A percentile compares a stretch with the other conserved stretches of the same genome.
Conservation (phyloP, 495 filamentous ascomycete genomes). For the Trichoderma orchidacearum region DNA sequence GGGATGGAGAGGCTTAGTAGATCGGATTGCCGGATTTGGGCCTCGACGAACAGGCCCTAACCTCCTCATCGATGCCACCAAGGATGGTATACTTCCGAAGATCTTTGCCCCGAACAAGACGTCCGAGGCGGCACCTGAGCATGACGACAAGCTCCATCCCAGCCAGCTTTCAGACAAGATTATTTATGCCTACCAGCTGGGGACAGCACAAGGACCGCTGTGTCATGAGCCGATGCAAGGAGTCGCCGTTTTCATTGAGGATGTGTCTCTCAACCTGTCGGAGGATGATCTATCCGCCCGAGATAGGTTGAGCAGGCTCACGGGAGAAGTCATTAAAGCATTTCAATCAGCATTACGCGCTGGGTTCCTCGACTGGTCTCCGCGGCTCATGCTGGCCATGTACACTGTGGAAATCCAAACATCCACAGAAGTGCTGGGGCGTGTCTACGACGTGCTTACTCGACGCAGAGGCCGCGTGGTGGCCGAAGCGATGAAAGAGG, state of each 20-base stretch:
- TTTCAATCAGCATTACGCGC: constrained; percentile 73
- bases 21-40: constrained; percentile 80
- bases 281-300: constrained; percentile 44
- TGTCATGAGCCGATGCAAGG: constrained; percentile 93
- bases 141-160: constrained; percentile 43
- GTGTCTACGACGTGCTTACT: constrained; percentile 87
- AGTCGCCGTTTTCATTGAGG: constrained; percentile 81
- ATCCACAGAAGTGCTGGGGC: constrained; percentile 84
- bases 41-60: constrained; percentile 79
- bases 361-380: constrained; percentile 91
- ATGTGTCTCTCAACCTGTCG: constrained; percentile 43
- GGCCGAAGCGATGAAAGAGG: constrained; percentile 84
- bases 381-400: constrained; percentile 90
- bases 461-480: constrained; percentile 81
- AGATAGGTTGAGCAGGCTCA: constrained; percentile 66
- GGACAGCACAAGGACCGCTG: constrained; percentile 77
- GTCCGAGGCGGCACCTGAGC: constrained; percentile 12
- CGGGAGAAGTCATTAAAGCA: constrained; percentile 80
- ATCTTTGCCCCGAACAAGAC: constrained; percentile 42
- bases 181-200: constrained; percentile 82
- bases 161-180: constrained; percentile 81
- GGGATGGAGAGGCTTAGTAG: constrained; percentile 61
- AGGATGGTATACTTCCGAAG: constrained; percentile 55
- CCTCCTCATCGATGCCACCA: constrained; percentile 73
- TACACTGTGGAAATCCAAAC: constrained; percentile 97